phyloP scores from a whole-genome alignment of 768 basidiomycete genomes.

The Mycena belliarum region DNA sequence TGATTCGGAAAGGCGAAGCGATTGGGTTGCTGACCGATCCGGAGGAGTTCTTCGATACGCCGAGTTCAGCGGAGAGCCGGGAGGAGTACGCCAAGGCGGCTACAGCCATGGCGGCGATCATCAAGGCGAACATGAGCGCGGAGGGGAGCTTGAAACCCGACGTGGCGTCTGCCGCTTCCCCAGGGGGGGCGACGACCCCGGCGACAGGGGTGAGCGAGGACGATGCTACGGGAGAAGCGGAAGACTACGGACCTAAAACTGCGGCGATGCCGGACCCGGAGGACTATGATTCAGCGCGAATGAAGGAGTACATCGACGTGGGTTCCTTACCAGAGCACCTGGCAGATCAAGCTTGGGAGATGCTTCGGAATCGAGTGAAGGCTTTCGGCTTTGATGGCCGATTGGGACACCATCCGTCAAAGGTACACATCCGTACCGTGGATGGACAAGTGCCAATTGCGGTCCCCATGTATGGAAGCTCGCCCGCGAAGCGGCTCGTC shows the following conservation, averaged over 20 bases:
- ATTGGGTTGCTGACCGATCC: neutral
- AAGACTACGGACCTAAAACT: conserved; percentile 1
- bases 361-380: neutral
- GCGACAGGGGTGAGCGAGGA: too few relatives aligned
- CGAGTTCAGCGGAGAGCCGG: neutral
- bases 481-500: neutral
- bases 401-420: neutral
- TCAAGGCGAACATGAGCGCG: neutral
- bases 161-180: too few relatives aligned
- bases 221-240: neutral
- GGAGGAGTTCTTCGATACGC: neutral
- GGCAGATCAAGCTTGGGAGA: neutral
- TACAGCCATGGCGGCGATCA: neutral
- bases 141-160: neutral
- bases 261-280: neutral
- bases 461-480: neutral
- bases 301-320: neutral
- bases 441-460: neutral
- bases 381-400: neutral
- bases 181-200: too few relatives aligned
- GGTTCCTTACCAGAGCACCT: neutral
- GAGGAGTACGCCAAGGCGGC: neutral
- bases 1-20: neutral
- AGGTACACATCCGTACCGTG: neutral
- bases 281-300: neutral